These are phyloP conservation scores for Aspergillus niger DNA, from an alignment of 2,329 filamentous ascomycete species.

Conservation along the genomic window DNA sequence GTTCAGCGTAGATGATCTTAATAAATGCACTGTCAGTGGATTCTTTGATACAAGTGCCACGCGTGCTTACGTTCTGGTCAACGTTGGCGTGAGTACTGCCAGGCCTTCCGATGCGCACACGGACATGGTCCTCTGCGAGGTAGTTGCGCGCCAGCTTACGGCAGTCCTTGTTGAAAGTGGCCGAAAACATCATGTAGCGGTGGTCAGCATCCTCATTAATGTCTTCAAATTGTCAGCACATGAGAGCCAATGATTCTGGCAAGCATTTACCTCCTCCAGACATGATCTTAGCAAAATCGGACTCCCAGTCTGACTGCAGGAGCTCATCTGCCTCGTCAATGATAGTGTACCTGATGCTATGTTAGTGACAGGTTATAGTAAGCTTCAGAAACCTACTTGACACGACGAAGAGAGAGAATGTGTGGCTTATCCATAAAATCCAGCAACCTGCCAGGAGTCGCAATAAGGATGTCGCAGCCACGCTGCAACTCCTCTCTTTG, in stretches of 20 bases:
- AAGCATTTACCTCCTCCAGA: constrained; percentile 70
- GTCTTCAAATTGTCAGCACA: constrained; percentile 49
- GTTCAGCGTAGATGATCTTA: constrained; percentile 66
- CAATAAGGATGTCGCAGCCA: constrained; percentile 88
- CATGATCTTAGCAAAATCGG: constrained; percentile 74
- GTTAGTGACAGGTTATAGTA: not conserved
- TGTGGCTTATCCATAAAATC: constrained; percentile 77
- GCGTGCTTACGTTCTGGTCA: constrained; percentile 60
- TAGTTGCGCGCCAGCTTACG: constrained; percentile 76
- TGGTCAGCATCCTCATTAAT: constrained; percentile 73
- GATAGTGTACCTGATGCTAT: constrained; percentile 60
- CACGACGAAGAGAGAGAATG: constrained; percentile 70
- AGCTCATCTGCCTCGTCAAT: constrained; percentile 97
- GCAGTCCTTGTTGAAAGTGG: constrained; percentile 82
- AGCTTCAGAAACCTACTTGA: constrained; percentile 58
- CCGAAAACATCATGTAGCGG: constrained; percentile 81
- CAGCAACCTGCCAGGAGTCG: constrained; percentile 79
- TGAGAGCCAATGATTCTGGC: constrained; percentile 10
- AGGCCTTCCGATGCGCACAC: constrained; percentile 82
- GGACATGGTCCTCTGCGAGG: constrained; percentile 72
- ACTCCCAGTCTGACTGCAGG: constrained; percentile 75
- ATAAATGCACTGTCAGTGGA: not conserved
- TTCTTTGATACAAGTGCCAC: not conserved
- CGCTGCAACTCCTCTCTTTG: constrained; percentile 73
- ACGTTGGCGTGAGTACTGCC: constrained; percentile 84